Conservation (phyloP, 192 early-diverging fungal species). For the Backusella westeae region DNA sequence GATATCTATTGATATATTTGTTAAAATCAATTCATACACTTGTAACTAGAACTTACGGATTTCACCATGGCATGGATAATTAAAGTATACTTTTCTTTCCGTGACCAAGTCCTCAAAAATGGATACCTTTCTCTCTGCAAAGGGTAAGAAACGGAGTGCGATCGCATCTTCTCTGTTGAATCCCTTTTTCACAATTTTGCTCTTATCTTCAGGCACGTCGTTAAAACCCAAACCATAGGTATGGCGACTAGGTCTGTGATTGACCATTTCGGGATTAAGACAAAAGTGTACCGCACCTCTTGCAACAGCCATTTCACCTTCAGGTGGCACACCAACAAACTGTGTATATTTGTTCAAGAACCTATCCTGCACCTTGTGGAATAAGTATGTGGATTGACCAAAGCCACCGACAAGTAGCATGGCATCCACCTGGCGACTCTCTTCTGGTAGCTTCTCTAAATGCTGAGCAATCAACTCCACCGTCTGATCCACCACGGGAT, state of each 20-base stretch:
- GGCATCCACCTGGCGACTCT: constrained; percentile 26
- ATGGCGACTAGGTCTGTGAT: neutral
- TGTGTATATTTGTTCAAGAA: constrained; percentile 41
- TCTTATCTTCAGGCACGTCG: neutral
- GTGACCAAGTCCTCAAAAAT: neutral
- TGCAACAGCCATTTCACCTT: constrained; percentile 44
- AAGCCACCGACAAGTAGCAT: constrained; percentile 54
- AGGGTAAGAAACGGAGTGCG: neutral
- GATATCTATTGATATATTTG: neutral
- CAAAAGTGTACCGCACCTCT: constrained; percentile 51
- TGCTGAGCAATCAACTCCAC: constrained; percentile 43
- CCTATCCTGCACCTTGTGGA: constrained; percentile 29
- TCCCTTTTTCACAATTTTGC: neutral
- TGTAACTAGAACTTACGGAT: neutral
- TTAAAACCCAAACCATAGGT: neutral
- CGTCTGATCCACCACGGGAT: constrained; percentile 18
- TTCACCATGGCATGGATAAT: neutral
- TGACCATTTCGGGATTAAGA: constrained; percentile 26
- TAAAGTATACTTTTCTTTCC: neutral
- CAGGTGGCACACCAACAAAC: constrained; percentile 40
- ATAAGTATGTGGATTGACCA: constrained; percentile 44
- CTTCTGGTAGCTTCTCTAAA: constrained; percentile 34
- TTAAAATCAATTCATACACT: too few species aligned
- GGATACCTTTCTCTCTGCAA: neutral
- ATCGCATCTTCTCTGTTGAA: neutral